These are phyloP conservation scores for Xylaria digitata DNA, from an alignment of 2,329 filamentous ascomycete species.

Conservation along the genomic window DNA sequence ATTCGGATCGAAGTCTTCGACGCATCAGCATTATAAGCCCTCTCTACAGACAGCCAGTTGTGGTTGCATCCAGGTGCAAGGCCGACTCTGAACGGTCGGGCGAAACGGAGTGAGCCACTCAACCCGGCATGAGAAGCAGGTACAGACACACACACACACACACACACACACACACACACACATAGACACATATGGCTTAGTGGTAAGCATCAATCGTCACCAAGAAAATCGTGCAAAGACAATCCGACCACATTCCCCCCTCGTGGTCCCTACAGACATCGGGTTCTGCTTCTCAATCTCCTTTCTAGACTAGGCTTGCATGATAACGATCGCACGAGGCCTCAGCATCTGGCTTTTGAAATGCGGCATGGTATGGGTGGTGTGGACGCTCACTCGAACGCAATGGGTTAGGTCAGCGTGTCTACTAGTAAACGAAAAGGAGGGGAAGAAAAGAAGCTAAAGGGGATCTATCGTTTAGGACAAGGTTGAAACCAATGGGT, in stretches of 20 bases:
- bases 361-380: slow-evolving; percentile 39
- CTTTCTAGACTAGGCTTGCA: slow-evolving; percentile 40
- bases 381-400: slow-evolving; percentile 40
- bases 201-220: slow-evolving; percentile 34
- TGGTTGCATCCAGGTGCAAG: slow-evolving; percentile 43
- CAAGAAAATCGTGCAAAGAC: slow-evolving; percentile 28
- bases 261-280: slow-evolving; percentile 21
- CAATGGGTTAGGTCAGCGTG: slow-evolving; percentile 36
- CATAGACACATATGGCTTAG: slow-evolving; percentile 21
- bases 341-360: slow-evolving; percentile 45
- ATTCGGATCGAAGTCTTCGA: slow-evolving; percentile 39
- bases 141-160: slow-evolving; percentile 36
- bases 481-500: slow-evolving; percentile 41
- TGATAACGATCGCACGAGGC: slow-evolving; percentile 47
- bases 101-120: slow-evolving; percentile 40
- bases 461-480: slow-evolving; percentile 42
- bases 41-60: slow-evolving; percentile 43
- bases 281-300: slow-evolving; percentile 33
- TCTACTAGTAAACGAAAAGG: slow-evolving; percentile 38
- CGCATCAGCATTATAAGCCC: slow-evolving; percentile 39
- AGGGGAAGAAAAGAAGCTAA: slow-evolving; percentile 36
- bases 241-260: slow-evolving; percentile 39
- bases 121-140: slow-evolving; percentile 46
- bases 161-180: slow-evolving; percentile 2
- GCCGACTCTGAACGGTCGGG: slow-evolving; percentile 38